Evolutionary conservation across 1,139 yeast genomes (phyloP), one percentile per base, ranked within the genome.

Genomic region (Lodderomyces metapsilosis): DNA sequence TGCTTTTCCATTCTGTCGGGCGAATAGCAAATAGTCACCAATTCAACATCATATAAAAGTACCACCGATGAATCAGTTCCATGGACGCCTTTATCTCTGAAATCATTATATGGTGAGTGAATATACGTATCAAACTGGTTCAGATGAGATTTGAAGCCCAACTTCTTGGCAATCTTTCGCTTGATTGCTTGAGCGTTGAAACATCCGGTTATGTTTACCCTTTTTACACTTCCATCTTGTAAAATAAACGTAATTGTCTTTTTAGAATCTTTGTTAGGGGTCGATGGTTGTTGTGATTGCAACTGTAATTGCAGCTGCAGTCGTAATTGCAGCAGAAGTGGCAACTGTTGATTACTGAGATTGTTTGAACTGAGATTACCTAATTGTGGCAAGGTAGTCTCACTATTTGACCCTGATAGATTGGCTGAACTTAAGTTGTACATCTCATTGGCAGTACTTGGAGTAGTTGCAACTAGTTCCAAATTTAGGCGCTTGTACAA

Each of bases 101-200:
- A 39, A 15, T 30, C 22, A 9, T 33, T 33, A 25, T 41, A 44
- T 10, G 38, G 41, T 12, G 57, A 52, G 39, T 70, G 74, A 13
- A 71, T 58, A 47, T 68, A 72, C 1, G 74, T 66, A 40, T 74
- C 80, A 39, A 80, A 76, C 10, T 62, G 51, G 21, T 54, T 47
- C 43, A 68, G 69, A 48, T 61, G 65, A 45, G 57, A 58, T 45
- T 72, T 46, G 64, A 80, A 58, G 3, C 84, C 82, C 38, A 85
- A 60, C 52, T 80, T 78, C 52, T 80, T 78, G 46, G 88, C 64
- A 2, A 87, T 82, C 51, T 82, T 82, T 39, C 81, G 70, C 58
- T 87, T 88, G 40, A 88, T 85, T 10, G 89, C 80, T 43, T 80
- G 85, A 1, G 96, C 91, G 55, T 84, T 84, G 59, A 81, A 84